Evolutionary conservation across 441 rosid species (phyloP).

Genomic region (Eruca vesicaria): DNA sequence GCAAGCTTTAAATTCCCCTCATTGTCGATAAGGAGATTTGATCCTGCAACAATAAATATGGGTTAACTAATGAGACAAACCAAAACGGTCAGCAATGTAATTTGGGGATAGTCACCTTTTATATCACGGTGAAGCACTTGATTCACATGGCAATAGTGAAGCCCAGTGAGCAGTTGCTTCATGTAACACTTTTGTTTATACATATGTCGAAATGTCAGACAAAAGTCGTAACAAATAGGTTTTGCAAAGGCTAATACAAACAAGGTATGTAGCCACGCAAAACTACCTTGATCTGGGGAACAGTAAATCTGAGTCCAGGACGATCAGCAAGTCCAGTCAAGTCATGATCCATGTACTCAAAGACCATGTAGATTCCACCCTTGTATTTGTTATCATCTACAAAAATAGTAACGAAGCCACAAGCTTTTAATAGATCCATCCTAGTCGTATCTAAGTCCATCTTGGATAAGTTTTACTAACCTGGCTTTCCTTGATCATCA

Average conservation of each 20-base stretch:
- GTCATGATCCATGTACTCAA: slow-evolving; percentile 99
- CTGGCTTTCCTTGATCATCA: slow-evolving; percentile 82
- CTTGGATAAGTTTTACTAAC: slow-evolving; percentile 34
- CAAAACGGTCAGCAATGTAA: background rate
- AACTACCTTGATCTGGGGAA: slow-evolving; percentile 40
- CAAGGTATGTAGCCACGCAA: slow-evolving; percentile 17
- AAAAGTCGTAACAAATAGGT: background rate
- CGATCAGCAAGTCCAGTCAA: slow-evolving; percentile 97
- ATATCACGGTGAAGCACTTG: slow-evolving; percentile 25
- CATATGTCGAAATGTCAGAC: slow-evolving; percentile 4
- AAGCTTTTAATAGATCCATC: background rate
- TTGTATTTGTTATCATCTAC: slow-evolving; percentile 91
- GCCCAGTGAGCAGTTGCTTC: slow-evolving; percentile 26
- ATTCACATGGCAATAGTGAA: slow-evolving; percentile 17
- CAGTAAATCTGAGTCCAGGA: slow-evolving; percentile 93
- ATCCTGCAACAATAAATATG: slow-evolving; percentile 4
- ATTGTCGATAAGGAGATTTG: slow-evolving; percentile 17
- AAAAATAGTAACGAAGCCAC: background rate
- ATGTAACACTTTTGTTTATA: slow-evolving; percentile 16
- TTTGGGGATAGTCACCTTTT: background rate
- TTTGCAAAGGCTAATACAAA: slow-evolving; percentile 9
- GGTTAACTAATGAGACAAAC: background rate
- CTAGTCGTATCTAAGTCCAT: background rate
- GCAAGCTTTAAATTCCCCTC: slow-evolving; percentile 21
- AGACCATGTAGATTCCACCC: slow-evolving; percentile 97